Evolutionary conservation across 805 yeast species (phyloP).

Genomic region (Saccharomycopsis selenospora): DNA sequence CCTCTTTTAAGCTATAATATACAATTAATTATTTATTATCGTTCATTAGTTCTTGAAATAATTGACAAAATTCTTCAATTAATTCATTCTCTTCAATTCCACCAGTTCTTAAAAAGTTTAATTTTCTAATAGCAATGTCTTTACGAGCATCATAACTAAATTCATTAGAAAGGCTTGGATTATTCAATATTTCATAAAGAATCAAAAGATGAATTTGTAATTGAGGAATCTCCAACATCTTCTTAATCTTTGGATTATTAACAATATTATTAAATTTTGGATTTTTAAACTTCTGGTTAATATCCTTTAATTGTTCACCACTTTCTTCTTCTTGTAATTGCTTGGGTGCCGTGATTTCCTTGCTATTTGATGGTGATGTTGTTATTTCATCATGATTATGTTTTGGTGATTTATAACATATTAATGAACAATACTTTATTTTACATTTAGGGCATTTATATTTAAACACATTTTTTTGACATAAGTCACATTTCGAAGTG

Average conservation of each 20-base stretch:
- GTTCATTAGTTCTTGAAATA: constrained; percentile 13
- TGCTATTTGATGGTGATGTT: no score
- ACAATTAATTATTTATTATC: no score
- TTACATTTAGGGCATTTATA: constrained; percentile 45
- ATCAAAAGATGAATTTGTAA: constrained; percentile 50
- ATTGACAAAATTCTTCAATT: constrained; percentile 54
- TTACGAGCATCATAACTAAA: constrained; percentile 37
- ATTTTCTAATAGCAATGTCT: constrained; percentile 50
- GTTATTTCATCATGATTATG: constrained; percentile 29
- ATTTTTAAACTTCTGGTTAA: constrained; percentile 1
- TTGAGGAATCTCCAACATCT: constrained; percentile 40
- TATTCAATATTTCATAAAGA: constrained; percentile 40
- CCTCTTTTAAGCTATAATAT: no score
- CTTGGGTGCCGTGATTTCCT: constrained; percentile 10
- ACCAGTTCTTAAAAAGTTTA: constrained; percentile 48
- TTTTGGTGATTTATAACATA: constrained; percentile 45
- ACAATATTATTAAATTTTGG: constrained; percentile 29
- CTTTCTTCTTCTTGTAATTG: no score
- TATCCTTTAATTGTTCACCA: background rate
- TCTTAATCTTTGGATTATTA: constrained; percentile 33
- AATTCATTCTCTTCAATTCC: constrained; percentile 56
- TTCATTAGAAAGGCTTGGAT: constrained; percentile 34
- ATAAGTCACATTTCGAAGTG: constrained; percentile 29
- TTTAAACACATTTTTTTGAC: constrained; percentile 30
- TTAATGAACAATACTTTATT: constrained; percentile 47